These are phyloP conservation scores for Phytophthora tubulina DNA, from an alignment of 352 stramenopile genomes.

Conservation along the genomic window DNA sequence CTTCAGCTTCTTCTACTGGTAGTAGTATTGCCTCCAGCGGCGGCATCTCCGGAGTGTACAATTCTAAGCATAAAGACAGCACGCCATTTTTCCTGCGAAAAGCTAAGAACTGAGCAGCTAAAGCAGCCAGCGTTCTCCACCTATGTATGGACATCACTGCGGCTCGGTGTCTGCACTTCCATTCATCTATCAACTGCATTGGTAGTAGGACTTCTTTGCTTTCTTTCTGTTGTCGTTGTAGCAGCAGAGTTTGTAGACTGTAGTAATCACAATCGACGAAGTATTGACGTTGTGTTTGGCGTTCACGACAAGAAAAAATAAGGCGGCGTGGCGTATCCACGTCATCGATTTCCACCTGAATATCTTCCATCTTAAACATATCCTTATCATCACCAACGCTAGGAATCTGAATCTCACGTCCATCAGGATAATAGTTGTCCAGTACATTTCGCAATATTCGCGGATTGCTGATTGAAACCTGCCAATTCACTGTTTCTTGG, in stretches of 20 bases:
- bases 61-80: conserved; percentile 30
- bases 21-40: not conserved
- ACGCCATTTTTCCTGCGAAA: conserved; percentile 52
- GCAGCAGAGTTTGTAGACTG: conserved; percentile 37
- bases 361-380: conserved; percentile 36
- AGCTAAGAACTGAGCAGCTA: conserved; percentile 35
- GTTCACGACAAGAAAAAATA: conserved; percentile 63
- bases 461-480: conserved; percentile 28
- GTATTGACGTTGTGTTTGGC: conserved; percentile 56
- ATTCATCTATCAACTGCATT: conserved; percentile 1
- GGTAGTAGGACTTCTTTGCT: not conserved
- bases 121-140: conserved; percentile 40
- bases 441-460: conserved; percentile 22
- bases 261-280: conserved; percentile 57
- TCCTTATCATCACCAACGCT: conserved; percentile 10
- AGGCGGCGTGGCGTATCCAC: conserved; percentile 50
- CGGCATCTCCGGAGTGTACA: not conserved
- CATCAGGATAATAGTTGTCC: conserved; percentile 15
- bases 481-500: conserved; percentile 6
- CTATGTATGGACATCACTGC: conserved; percentile 24
- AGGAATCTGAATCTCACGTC: conserved; percentile 23
- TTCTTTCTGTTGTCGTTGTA: not conserved
- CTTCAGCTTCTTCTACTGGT: not conserved
- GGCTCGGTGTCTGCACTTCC: conserved; percentile 3
- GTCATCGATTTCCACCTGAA: conserved; percentile 61